Base-by-base conservation (phyloP, 345 rosid species). In the Acer saccharum region DNA sequence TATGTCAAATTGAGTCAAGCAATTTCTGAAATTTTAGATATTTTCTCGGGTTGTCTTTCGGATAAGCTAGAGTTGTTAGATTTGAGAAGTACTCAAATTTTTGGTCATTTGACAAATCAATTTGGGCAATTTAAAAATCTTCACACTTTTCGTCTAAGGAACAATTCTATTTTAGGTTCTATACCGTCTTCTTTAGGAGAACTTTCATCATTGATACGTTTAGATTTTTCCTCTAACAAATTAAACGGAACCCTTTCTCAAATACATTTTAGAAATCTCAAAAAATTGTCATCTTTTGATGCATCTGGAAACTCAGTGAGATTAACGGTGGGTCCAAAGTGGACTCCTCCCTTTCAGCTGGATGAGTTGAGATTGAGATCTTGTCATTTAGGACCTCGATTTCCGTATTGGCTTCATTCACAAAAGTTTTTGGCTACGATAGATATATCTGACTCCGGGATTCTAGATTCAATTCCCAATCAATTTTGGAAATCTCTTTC, bases 341-440 rank as follows among this genome's bases (percentile, higher is more conserved):
- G 86, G 84, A 9, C 74, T 68, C 86, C 80, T 43, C 83, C 86
- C 21, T 85, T 80, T 27, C 79, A 78, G 29, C 71, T 85, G 11
- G 8, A 21, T 7, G 0, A 0, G 3, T 21, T 87, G 20, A 4
- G 18, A 0, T 7, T 87, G 41, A 9, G 27, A 0, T 83, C 81
- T 16, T 78, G 84, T 71, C 35, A 58, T 32, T 7, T 60, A 39
- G 87, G 89, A 9, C 82, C 83, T 18, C 10, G 1, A 9, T 88
- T 88, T 46, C 88, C 87, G 0, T 10, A 7, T 0, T 87, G 85
- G 88, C 60, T 87, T 52, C 79, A 2, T 44, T 23, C 68, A 23
- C 87, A 81, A n/a, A 73, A 17, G 0, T 9, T 50, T 0, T 65
- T 66, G 23, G 2, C 0, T 1, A 1, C 11, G 6, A 58, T 85